Evolutionary conservation across 805 yeast species (phyloP).

Genomic region (Wickerhamiella occidentalis): DNA sequence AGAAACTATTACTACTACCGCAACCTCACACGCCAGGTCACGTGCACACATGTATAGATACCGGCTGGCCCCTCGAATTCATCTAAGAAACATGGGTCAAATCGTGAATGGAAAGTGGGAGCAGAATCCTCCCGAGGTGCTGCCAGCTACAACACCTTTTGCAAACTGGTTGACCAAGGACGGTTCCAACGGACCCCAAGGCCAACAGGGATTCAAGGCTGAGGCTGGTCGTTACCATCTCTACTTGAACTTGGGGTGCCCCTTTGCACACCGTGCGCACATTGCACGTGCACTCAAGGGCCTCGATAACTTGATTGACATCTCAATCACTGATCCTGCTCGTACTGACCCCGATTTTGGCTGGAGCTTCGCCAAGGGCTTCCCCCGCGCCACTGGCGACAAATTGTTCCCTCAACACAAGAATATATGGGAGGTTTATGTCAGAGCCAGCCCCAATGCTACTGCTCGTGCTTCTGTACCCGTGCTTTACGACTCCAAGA

Average conservation of each 20-base stretch:
- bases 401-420: conserved; percentile 40
- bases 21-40: neutral
- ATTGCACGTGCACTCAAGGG: conserved; percentile 65
- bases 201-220: conserved; percentile 10
- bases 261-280: conserved; percentile 86
- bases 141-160: conserved; percentile 1
- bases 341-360: conserved; percentile 56
- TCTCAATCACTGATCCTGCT: conserved; percentile 77
- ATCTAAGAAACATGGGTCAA: neutral
- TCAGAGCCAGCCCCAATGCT: conserved; percentile 62
- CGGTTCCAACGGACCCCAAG: conserved; percentile 7
- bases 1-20: no score
- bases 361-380: conserved; percentile 57
- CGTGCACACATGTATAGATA: neutral
- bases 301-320: conserved; percentile 32
- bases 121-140: neutral
- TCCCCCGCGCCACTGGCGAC: conserved; percentile 39
- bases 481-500: conserved; percentile 77
- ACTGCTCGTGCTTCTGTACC: conserved; percentile 85
- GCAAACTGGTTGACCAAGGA: conserved; percentile 6
- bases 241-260: conserved; percentile 78
- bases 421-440: conserved; percentile 60
- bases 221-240: conserved; percentile 58
- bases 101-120: conserved; percentile 9
- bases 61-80: neutral